Percentiles rank a stretch among this genome's conserved stretches.
phyloP scores from a whole-genome alignment of 257 asterid genomes.

The Solanum tacnaense region DNA sequence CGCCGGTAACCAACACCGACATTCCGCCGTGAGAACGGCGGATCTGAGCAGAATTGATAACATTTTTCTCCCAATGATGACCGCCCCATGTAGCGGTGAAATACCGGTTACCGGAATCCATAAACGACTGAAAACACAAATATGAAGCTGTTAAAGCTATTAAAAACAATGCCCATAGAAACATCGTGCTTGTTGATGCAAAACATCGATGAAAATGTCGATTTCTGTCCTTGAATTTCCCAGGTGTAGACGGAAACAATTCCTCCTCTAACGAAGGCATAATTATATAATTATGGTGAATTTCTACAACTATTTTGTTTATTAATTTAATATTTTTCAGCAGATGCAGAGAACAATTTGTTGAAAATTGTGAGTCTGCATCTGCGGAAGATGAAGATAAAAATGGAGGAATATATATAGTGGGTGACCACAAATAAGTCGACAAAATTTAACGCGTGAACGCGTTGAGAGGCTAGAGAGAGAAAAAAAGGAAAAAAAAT shows the following conservation, averaged over 20 bases:
- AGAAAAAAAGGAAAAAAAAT: not conserved
- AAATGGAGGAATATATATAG: slow-evolving; percentile 22
- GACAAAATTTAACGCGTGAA: slow-evolving; percentile 32
- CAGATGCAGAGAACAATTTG: slow-evolving; percentile 35
- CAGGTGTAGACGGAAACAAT: slow-evolving; percentile 60
- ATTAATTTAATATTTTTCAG: not conserved
- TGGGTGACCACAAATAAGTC: slow-evolving; percentile 25
- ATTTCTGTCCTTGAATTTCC: slow-evolving; percentile 58
- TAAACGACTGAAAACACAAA: slow-evolving; percentile 53
- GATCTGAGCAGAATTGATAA: slow-evolving; percentile 47
- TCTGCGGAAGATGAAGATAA: slow-evolving; percentile 22
- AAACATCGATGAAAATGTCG: slow-evolving; percentile 57
- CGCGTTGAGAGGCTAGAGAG: slow-evolving; percentile 29
- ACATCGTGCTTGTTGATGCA: slow-evolving; percentile 69
- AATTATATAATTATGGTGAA: not conserved
- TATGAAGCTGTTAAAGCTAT: slow-evolving; percentile 64
- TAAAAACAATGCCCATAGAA: slow-evolving; percentile 64
- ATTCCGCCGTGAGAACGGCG: slow-evolving; percentile 50
- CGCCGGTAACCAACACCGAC: slow-evolving; percentile 76
- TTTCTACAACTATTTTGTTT: not conserved
- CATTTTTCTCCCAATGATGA: slow-evolving; percentile 48
- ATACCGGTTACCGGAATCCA: slow-evolving; percentile 40
- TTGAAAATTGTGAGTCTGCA: slow-evolving; percentile 17
- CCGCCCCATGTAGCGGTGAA: slow-evolving; percentile 31
- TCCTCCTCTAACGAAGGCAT: slow-evolving; percentile 50